These are phyloP conservation scores for Conringia planisiliqua DNA, from an alignment of 345 rosid species.

Conservation along the genomic window DNA sequence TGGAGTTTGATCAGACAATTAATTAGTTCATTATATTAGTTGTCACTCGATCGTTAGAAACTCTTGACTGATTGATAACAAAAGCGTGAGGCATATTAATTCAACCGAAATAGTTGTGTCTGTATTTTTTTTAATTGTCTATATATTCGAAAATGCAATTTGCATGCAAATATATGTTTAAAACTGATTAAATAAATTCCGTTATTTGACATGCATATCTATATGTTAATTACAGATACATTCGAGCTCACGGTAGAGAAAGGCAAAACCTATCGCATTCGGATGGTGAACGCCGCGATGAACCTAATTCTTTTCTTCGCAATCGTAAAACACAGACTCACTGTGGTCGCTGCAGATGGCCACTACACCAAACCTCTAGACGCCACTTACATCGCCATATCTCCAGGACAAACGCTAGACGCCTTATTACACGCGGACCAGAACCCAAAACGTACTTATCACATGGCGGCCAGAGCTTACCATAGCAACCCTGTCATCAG, in stretches of 20 bases:
- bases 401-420: constrained; percentile 64
- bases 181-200: neutral
- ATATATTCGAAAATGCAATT: neutral
- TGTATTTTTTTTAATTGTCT: neutral
- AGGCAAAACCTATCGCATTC: constrained; percentile 46
- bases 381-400: constrained; percentile 36
- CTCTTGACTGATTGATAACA: neutral
- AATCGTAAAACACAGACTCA: constrained; percentile 40
- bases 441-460: constrained; percentile 29
- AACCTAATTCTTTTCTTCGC: constrained; percentile 36
- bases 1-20: neutral
- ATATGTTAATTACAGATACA: constrained; percentile 33
- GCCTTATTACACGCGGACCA: constrained; percentile 46
- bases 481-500: neutral
- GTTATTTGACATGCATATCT: neutral
- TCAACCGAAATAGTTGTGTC: neutral
- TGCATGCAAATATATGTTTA: neutral
- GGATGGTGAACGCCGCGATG: constrained; percentile 50
- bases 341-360: constrained; percentile 46
- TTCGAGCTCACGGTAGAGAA: constrained; percentile 29
- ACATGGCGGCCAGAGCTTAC: constrained; percentile 56
- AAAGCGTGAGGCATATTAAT: neutral
- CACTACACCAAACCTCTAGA: constrained; percentile 46
- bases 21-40: neutral
- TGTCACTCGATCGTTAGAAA: neutral